Evolutionary conservation across 164 flowering plant genomes (phyloP), one percentile per base, ranked within the genome.

Genomic region (Aristolochia fimbriata): DNA sequence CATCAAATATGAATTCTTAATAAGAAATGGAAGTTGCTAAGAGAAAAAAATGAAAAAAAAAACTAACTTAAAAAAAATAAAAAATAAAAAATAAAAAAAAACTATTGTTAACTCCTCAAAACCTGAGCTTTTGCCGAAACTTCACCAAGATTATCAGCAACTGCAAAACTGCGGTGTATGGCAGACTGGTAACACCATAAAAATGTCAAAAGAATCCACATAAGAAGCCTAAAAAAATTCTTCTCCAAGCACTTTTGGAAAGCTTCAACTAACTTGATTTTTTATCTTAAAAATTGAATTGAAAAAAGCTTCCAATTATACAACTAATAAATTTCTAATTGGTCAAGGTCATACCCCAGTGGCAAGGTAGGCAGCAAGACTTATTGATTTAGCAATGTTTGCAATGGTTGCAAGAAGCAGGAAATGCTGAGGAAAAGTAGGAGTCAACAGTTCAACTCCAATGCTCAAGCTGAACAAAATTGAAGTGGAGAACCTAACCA

Each of bases 61-160:
- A n/a, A 48, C 50, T 64, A 37, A 20, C 41, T 17, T 12, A 2
- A 33, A 43, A 37, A 47, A 22, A 21, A n/a, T n/a, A n/a, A n/a
- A n/a, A n/a, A n/a, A n/a, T n/a, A n/a, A n/a, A n/a, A 20, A 48
- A 20, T 12, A 2, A 33, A 43, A 37, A 47, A 22, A 21, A n/a
- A 48, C 50, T 64, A 37, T 10, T 37, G 8, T n/a, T 7, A 37
- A 3, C 43, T 6, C 43, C 43, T 3, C 43, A n/a, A 63, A 46
- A 88, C 98, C 96, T 88, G 98, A 57, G 87, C 73, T 67, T 91
- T 91, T 4, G 98, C 98, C 69, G 96, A 87, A 75, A 91, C 83
- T 77, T 88, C 98, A 71, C 96, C 92, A 69, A 91, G 79, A 75
- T 91, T 91, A 71, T 87, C 96, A 20, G 84, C 85, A 60, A 82